Conservation (phyloP, 306 rosid species). For the Fagus sylvatica region DNA sequence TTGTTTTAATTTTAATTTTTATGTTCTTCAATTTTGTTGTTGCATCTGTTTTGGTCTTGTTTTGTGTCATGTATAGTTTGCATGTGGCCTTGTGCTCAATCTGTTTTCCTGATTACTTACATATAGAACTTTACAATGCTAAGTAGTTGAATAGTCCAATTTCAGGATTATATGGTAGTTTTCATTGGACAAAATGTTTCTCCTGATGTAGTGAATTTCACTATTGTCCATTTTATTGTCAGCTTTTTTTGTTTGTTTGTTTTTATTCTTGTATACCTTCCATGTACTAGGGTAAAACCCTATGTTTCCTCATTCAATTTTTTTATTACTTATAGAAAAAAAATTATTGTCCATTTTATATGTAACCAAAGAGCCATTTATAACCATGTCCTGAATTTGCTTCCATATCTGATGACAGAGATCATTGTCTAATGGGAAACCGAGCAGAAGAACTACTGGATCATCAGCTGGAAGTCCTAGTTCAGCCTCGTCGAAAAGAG, state of each 20-base stretch:
- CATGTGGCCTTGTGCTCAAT: not conserved
- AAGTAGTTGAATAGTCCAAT: not conserved
- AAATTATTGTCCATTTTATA: slow-evolving; percentile 6
- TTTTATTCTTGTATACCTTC: too few species aligned
- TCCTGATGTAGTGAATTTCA: not conserved
- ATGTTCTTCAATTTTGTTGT: too few species aligned
- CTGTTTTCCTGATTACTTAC: not conserved
- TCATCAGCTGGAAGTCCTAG: slow-evolving; percentile 43
- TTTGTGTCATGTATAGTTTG: not conserved
- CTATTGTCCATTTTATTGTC: slow-evolving; percentile 5
- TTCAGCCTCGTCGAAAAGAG: slow-evolving; percentile 48
- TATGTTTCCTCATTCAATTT: not conserved
- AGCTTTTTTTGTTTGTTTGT: too few species aligned
- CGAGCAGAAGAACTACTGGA: slow-evolving; percentile 46
- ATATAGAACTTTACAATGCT: not conserved
- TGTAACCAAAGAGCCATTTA: not conserved
- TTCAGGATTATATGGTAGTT: not conserved
- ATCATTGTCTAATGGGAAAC: slow-evolving; percentile 54
- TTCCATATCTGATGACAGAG: slow-evolving; percentile 41
- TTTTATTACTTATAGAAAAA: not conserved
- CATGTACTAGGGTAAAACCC: too few species aligned
- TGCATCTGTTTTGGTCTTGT: too few species aligned
- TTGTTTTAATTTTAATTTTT: too few species aligned
- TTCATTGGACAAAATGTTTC: not conserved
- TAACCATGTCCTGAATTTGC: slow-evolving; percentile 21